Percentiles rank a stretch among this genome's conserved stretches.
These are phyloP conservation scores for Anisodus acutangulus DNA, from an alignment of 257 asterid species.

Conservation along the genomic window DNA sequence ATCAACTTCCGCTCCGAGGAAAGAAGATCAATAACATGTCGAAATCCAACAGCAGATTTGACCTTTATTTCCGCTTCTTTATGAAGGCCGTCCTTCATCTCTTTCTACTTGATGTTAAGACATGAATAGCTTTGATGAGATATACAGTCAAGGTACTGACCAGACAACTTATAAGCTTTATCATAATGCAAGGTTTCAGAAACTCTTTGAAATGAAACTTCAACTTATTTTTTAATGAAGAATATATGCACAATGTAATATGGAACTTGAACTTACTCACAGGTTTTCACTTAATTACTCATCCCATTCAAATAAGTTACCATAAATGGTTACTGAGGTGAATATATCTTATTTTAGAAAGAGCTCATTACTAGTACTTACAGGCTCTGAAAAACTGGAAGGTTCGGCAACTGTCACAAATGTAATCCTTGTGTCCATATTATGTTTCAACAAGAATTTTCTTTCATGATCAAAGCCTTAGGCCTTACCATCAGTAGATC, in stretches of 20 bases:
- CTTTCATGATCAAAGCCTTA: neutral
- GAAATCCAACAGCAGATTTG: constrained; percentile 78
- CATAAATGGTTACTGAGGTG: neutral
- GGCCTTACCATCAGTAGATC: constrained; percentile 67
- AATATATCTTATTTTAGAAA: neutral
- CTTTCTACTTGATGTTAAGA: constrained; percentile 55
- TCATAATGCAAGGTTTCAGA: neutral
- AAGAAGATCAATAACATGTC: constrained; percentile 86
- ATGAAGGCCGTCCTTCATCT: constrained; percentile 57
- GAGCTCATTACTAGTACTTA: neutral
- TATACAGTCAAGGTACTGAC: constrained; percentile 18
- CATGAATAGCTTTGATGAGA: constrained; percentile 32
- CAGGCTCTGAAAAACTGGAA: neutral
- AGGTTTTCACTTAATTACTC: neutral
- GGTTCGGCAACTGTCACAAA: neutral
- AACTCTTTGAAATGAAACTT: neutral
- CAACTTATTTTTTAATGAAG: neutral
- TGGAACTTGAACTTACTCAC: neutral
- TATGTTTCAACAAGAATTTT: neutral
- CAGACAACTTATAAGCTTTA: constrained; percentile 11
- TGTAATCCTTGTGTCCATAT: neutral
- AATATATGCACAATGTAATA: too few relatives aligned
- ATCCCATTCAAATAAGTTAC: neutral
- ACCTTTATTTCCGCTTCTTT: constrained; percentile 67
- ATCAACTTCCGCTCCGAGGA: constrained; percentile 78